Conservation (phyloP, 2,329 filamentous ascomycete genomes). For the Coniella vitis region DNA sequence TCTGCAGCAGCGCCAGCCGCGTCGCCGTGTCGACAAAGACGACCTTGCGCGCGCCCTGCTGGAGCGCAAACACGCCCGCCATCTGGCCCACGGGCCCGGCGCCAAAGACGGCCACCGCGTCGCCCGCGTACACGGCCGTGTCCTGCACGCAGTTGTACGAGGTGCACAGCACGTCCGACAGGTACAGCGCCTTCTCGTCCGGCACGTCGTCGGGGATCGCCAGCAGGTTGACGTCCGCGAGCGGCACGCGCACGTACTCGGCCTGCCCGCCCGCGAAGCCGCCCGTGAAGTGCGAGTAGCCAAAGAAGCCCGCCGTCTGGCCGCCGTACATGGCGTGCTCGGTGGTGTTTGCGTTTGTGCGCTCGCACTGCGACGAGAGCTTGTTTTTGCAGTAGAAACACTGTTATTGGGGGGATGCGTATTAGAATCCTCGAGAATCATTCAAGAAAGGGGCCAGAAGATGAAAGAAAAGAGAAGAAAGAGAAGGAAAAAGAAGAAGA, state of each 20-base stretch:
- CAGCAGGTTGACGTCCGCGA: slow-evolving; percentile 73
- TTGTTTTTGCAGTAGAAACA: slow-evolving; percentile 78
- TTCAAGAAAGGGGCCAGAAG: too few relatives aligned
- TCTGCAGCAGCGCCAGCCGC: slow-evolving; percentile 61
- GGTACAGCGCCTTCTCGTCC: slow-evolving; percentile 76
- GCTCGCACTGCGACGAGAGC: slow-evolving; percentile 71
- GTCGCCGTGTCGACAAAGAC: slow-evolving; percentile 73
- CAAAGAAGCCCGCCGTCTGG: slow-evolving; percentile 66
- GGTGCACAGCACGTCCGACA: slow-evolving; percentile 75
- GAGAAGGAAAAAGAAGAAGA: too few relatives aligned
- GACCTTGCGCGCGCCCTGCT: slow-evolving; percentile 67
- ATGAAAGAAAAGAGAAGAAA: too few relatives aligned
- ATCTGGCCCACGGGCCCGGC: slow-evolving; percentile 84
- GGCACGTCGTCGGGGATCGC: slow-evolving; percentile 72
- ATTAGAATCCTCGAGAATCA: too few relatives aligned
- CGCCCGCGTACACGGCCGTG: slow-evolving; percentile 69
- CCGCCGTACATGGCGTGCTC: slow-evolving; percentile 73
- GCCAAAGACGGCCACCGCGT: slow-evolving; percentile 78
- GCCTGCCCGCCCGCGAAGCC: slow-evolving; percentile 85
- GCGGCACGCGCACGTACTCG: slow-evolving; percentile 77
- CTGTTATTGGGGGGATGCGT: slow-evolving; percentile 18
- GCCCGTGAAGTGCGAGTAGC: slow-evolving; percentile 72
- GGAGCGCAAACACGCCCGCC: slow-evolving; percentile 65
- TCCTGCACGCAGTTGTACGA: slow-evolving; percentile 79
- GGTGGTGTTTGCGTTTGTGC: slow-evolving; percentile 67